phyloP scores from a whole-genome alignment of 768 basidiomycete species.

The Agrocybe praecox region DNA sequence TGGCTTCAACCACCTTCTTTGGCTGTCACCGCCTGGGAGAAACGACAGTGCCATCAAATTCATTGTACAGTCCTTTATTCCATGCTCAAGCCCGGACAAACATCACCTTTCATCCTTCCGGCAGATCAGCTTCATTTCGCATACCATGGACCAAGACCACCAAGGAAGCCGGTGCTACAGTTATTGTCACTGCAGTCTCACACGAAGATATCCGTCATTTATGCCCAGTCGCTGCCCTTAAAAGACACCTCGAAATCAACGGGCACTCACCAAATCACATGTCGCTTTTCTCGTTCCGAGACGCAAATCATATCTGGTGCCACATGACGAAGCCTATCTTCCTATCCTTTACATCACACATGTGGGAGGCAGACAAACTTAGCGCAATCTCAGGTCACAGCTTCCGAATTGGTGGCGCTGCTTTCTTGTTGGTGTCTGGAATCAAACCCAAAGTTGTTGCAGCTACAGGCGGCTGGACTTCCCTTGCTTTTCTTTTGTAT shows the following conservation, averaged over 20 bases:
- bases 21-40: conserved; percentile 27
- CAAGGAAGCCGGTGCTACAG: conserved; percentile 7
- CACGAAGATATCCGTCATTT: neutral
- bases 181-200: conserved; percentile 17
- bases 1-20: conserved; percentile 9
- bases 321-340: conserved; percentile 21
- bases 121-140: conserved; percentile 9
- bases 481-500: conserved; percentile 28
- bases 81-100: neutral
- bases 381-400: neutral
- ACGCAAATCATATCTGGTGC: conserved; percentile 16
- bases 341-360: conserved; percentile 4
- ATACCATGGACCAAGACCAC: conserved; percentile 35
- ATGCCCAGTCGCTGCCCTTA: neutral
- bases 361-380: conserved; percentile 15
- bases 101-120: neutral
- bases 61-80: neutral
- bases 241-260: neutral
- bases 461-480: conserved; percentile 1
- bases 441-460: neutral
- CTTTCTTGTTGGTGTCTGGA: neutral
- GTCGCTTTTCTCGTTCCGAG: neutral
- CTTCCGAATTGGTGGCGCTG: neutral
- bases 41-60: conserved; percentile 9
- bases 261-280: neutral